Evolutionary conservation across 2,329 filamentous ascomycete species (phyloP), one percentile per base, ranked within the genome.

Genomic region (Pestalotiopsis sp.): DNA sequence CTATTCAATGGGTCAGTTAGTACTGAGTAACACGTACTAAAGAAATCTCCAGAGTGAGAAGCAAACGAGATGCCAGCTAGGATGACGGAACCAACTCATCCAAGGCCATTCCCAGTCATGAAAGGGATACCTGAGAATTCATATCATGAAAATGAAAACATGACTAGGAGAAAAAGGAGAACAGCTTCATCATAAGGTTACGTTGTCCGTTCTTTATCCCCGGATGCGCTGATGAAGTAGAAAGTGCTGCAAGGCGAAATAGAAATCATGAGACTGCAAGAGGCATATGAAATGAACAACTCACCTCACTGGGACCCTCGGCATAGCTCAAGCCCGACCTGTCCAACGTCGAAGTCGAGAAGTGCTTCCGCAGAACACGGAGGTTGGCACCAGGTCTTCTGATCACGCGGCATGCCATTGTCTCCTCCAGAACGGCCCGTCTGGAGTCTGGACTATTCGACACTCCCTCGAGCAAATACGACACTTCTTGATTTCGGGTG

Each of bases 1-100:
- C 90, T 94, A 70, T 11, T 13, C 17, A 9, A 4, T 36, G 27
- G 11, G 20, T 52, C n/a, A 52, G n/a, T 31, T 45, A 68, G 41
- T 27, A 65, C 41, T 6, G n/a, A 52, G 36, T 49, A n/a, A 5
- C 4, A 31, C 17, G n/a, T 23, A 25, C 4, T 58, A 7, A 20
- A 58, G 56, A 58, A 58, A 13, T 58, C 7, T 20, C 25, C 12
- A 25, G 49, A n/a, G 25, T 23, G 3, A 25, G n/a, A 31, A 31
- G n/a, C 7, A 6, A 25, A 9, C 20, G n/a, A 23, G 13, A 27
- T 3, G 38, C 25, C 11, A 5, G 27, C 59, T 13, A 20, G 13
- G 13, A 25, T 5, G 3, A 31, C 56, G 23, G 23, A 23, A 23
- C 23, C 3, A 3, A 23, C 3, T 23, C 23, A 23, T 23, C 23